These are phyloP conservation scores for Gossypium bickii DNA, from an alignment of 345 rosid species.

Conservation along the genomic window DNA sequence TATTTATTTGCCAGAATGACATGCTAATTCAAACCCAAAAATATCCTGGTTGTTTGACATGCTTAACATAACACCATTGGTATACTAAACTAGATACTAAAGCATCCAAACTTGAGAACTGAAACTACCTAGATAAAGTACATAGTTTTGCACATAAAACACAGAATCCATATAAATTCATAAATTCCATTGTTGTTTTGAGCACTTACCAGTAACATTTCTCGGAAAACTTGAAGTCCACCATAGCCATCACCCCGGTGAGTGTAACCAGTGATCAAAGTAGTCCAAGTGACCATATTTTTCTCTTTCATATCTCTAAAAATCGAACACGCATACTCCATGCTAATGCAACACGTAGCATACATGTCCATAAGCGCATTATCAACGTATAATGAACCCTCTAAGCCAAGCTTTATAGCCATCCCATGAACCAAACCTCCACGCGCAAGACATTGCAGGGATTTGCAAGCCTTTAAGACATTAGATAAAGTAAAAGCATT, in stretches of 20 bases:
- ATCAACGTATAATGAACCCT: slow-evolving; percentile 56
- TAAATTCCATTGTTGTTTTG: not conserved
- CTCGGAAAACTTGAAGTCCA: slow-evolving; percentile 55
- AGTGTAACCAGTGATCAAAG: slow-evolving; percentile 71
- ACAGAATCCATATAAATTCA: not conserved
- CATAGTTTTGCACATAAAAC: not conserved
- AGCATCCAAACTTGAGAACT: not conserved
- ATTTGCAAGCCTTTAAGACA: slow-evolving; percentile 69
- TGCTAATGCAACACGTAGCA: slow-evolving; percentile 50
- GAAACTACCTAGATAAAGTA: not conserved
- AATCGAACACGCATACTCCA: slow-evolving; percentile 57
- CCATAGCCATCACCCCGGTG: slow-evolving; percentile 64
- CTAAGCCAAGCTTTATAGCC: slow-evolving; percentile 56
- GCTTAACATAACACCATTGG: not conserved
- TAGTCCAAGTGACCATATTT: slow-evolving; percentile 78
- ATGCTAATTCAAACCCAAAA: slow-evolving; percentile 1
- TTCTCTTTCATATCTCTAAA: slow-evolving; percentile 49
- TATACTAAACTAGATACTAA: not conserved
- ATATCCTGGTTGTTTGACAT: not conserved
- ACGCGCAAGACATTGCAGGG: slow-evolving; percentile 41
- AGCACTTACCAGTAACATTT: slow-evolving; percentile 59
- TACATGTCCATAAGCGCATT: slow-evolving; percentile 74
- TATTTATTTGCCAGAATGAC: not conserved
- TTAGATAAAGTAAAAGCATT: slow-evolving; percentile 66
- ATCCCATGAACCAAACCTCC: slow-evolving; percentile 66